phyloP scores from a whole-genome alignment of 2,329 filamentous ascomycete species.

The Aspergillus ochraceus region DNA sequence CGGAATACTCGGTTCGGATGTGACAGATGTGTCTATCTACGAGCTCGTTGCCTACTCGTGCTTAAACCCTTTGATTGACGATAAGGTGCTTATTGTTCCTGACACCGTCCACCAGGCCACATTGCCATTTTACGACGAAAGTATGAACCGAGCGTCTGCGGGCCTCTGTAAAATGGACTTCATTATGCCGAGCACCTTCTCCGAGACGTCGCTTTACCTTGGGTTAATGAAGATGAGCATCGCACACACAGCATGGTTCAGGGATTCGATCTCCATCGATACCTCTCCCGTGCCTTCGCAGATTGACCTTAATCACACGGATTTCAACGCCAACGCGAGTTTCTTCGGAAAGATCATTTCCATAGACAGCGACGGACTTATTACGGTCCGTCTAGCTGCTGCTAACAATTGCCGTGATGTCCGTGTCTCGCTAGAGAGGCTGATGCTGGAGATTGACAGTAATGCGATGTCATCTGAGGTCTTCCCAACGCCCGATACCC shows the following conservation, averaged over 20 bases:
- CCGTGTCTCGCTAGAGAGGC: conserved; percentile 48
- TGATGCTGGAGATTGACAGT: conserved; percentile 46
- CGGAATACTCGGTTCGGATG: conserved; percentile 41
- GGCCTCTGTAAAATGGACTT: conserved; percentile 18
- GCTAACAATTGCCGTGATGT: conserved; percentile 52
- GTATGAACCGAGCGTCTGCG: neutral
- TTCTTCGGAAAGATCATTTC: conserved; percentile 62
- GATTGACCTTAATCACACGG: conserved; percentile 19
- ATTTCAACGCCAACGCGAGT: conserved; percentile 26
- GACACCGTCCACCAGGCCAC: conserved; percentile 19
- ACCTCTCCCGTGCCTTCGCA: conserved; percentile 15
- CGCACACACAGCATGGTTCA: conserved; percentile 22
- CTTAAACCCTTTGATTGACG: conserved; percentile 51
- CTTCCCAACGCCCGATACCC: neutral
- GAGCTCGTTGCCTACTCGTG: conserved; percentile 55
- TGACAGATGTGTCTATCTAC: conserved; percentile 59
- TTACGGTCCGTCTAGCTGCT: conserved; percentile 56
- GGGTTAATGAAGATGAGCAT: conserved; percentile 18
- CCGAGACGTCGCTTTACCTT: conserved; percentile 14
- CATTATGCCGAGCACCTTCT: conserved; percentile 14
- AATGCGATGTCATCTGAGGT: conserved; percentile 9
- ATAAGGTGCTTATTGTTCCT: conserved; percentile 53
- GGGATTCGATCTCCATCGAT: conserved; percentile 17
- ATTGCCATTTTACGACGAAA: neutral
- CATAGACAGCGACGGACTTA: conserved; percentile 52